Conservation (phyloP, 768 basidiomycete genomes). For the Russula earlei region DNA sequence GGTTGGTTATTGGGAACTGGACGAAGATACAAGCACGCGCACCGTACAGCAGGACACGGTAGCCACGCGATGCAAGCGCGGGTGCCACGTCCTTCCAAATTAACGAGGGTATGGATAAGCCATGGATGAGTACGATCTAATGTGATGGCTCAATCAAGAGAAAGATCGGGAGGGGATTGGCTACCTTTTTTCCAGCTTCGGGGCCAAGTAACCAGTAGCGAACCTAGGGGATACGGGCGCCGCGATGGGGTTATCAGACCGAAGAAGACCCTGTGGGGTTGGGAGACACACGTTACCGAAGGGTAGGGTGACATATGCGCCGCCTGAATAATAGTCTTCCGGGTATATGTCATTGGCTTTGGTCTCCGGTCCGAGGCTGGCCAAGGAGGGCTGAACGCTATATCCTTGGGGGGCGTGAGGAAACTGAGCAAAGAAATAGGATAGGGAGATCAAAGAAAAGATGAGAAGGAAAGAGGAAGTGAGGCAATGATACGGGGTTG, state of each 20-base stretch:
- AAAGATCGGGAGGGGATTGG: background rate
- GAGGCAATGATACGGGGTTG: conserved; percentile 29
- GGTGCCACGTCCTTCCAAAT: conserved; percentile 73
- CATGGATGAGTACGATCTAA: conserved; percentile 70
- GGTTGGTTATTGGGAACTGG: background rate
- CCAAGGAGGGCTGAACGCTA: conserved; percentile 46
- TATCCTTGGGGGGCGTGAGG: conserved; percentile 48
- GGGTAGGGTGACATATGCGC: conserved; percentile 56
- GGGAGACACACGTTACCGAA: conserved; percentile 46
- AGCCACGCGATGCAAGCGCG: conserved; percentile 48
- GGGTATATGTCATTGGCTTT: conserved; percentile 66
- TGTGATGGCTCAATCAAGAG: background rate
- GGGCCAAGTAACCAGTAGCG: conserved; percentile 76
- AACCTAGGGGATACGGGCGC: conserved; percentile 32
- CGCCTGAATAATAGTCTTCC: conserved; percentile 54
- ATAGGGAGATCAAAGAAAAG: conserved; percentile 48
- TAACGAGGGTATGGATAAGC: conserved; percentile 66
- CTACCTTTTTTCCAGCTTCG: conserved; percentile 53
- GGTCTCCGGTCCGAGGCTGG: conserved; percentile 44
- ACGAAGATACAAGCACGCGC: conserved; percentile 6
- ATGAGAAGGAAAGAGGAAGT: conserved; percentile 49
- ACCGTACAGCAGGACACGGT: conserved; percentile 74
- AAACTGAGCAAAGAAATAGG: conserved; percentile 58
- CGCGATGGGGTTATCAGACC: background rate
- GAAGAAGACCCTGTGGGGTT: background rate